Evolutionary conservation across 768 basidiomycete genomes (phyloP), one percentile per base, ranked within the genome.

Genomic region (Tulasnella sp.): DNA sequence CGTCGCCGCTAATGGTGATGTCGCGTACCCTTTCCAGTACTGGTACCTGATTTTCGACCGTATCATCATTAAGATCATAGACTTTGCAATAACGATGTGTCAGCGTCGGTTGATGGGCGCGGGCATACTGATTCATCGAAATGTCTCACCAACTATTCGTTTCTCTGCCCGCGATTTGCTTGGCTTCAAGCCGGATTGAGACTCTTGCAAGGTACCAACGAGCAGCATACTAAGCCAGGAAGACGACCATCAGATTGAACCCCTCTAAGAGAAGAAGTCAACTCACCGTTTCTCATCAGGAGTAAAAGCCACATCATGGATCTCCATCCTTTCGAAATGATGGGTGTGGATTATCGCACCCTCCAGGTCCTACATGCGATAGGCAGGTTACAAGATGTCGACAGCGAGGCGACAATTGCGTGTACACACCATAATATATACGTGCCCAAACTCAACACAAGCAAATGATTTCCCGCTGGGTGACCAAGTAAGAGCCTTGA

Each of bases 31-130:
- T 83, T 65, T 86, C 82, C 2, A 87, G 72, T 3, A 86, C 80
- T 3, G 86, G 85, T 0, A 84, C 83, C 72, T 82, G 80, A 67
- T 86, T 87, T 69, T 88, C 86, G 41, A 85, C 75, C 60, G 78
- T 74, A 58, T 80, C 77, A n/a, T 76, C 77, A 55, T 78, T 77
- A 68, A 82, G 74, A 65, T 87, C 85, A 68, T 83, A 85, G 11
- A 82, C 86, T 88, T 60, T 2, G 51, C 51, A n/a, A n/a, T n/a
- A n/a, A n/a, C 30, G 5, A 27, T 17, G 13, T 4, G 13, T 38
- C 0, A 17, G 34, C n/a, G 24, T 56, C 3, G 50, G 52, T 51
- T 13, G 43, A 38, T 38, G 11, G 32, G 26, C 42, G 42, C 2
- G 9, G 2, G 29, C 27, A n/a, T 10, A 17, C 29, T 24, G 29